Percentiles rank a stretch among this genome's conserved stretches.
Conservation (phyloP, 345 rosid genomes). For the Cochlearia excelsa region DNA sequence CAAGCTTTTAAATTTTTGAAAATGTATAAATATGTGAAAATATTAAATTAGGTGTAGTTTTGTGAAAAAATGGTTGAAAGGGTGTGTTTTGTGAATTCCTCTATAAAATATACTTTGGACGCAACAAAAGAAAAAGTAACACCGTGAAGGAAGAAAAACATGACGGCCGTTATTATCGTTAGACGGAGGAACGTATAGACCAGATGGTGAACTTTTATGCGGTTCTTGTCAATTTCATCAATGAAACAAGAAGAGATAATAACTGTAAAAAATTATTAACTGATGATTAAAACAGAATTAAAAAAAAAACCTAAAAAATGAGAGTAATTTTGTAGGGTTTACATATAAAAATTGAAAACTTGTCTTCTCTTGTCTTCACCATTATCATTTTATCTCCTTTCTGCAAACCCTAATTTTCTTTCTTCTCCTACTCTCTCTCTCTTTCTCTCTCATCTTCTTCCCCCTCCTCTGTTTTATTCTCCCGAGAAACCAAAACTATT, state of each 20-base stretch:
- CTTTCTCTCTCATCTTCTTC: background rate
- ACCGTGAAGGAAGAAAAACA: slow-evolving; percentile 18
- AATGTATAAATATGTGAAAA: too few species aligned
- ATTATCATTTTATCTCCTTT: slow-evolving; percentile 20
- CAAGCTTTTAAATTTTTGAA: too few species aligned
- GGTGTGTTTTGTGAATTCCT: too few species aligned
- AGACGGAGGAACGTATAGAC: slow-evolving; percentile 25
- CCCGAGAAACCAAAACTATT: background rate
- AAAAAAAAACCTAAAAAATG: background rate
- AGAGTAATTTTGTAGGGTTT: slow-evolving; percentile 33
- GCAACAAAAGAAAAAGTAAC: background rate
- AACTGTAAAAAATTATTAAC: slow-evolving; percentile 1
- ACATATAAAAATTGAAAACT: slow-evolving; percentile 33
- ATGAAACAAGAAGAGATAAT: background rate
- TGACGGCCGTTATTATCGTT: slow-evolving; percentile 33
- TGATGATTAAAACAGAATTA: background rate
- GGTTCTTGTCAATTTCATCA: slow-evolving; percentile 21
- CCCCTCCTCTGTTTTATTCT: slow-evolving; percentile 5
- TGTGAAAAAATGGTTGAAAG: too few species aligned
- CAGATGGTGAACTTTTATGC: slow-evolving; percentile 11
- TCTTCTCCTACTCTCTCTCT: slow-evolving; percentile 20
- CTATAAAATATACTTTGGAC: background rate
- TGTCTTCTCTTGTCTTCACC: slow-evolving; percentile 22
- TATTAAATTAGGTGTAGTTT: too few species aligned
- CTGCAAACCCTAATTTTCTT: slow-evolving; percentile 36